Base-by-base conservation (phyloP, 306 rosid species). In the Lathyrus sativus region DNA sequence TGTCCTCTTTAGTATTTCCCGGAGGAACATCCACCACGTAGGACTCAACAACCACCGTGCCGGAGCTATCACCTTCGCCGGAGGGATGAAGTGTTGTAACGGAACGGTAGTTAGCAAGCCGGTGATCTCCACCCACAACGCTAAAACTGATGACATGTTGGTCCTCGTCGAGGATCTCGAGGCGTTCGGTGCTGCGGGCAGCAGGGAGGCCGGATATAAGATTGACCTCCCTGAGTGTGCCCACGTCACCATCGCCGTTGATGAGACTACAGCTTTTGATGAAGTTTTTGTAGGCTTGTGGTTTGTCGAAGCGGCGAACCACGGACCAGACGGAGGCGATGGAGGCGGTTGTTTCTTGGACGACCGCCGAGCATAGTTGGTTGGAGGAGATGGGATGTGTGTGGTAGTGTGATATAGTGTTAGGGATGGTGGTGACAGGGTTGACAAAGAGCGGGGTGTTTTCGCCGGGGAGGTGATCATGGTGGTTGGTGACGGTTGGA, bases 181-280 rank as follows among this genome's bases (percentile, higher is more conserved):
- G 87, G 28, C 98, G 82, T 78, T 93, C 98, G 15, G 96, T 93
- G 85, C 97, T 90, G 64, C 46, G 35, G 5, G 70, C 85, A 0
- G 98, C 98, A 1, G 98, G 98, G 10, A 93, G 89, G 46, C 98
- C 98, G 13, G 98, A 93, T 15, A 93, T 61, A 61, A 93, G 87
- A 73, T 70, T 84, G 24, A 93, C 83, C 57, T 88, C 90, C 0
- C 98, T 93, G 71, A 93, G 87, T 0, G 96, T 83, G 0, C 98
- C 98, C 3, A 93, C 95, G 18, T 81, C 71, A 37, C 97, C 97
- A 39, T 87, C 85, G 0, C 98, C 98, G 68, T 71, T 90, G 63
- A 90, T 75, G 57, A 93, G 88, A 65, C 80, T 64, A 77, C 98
- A 93, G 81, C 95, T 93, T 77, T 88, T 93, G 48, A 93, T 84